These are phyloP conservation scores for Penicillium concentricum DNA, from an alignment of 2,329 filamentous ascomycete species.

Conservation along the genomic window DNA sequence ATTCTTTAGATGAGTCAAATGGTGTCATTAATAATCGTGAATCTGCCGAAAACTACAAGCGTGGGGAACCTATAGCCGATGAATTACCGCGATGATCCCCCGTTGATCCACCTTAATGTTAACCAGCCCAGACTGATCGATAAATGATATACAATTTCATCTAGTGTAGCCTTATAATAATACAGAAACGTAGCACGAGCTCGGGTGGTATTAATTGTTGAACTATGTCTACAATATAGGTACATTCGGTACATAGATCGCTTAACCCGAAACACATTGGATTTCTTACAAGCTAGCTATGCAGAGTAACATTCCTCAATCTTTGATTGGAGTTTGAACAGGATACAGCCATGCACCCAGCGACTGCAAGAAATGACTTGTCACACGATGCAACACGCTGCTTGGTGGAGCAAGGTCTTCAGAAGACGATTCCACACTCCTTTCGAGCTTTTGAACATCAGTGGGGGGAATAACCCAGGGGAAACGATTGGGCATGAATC, in stretches of 20 bases:
- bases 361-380: neutral
- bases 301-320: neutral
- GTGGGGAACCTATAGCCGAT: slow-evolving; percentile 13
- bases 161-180: neutral
- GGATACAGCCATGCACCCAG: neutral
- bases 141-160: no score
- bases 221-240: neutral
- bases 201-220: neutral
- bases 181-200: neutral
- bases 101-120: neutral
- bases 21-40: slow-evolving; percentile 13
- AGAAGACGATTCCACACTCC: neutral
- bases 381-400: neutral
- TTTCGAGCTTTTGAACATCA: neutral
- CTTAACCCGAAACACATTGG: neutral
- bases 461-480: neutral
- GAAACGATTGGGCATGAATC: neutral
- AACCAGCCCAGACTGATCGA: neutral
- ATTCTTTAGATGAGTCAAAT: neutral
- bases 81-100: slow-evolving; percentile 7
- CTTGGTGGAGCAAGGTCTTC: neutral
- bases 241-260: neutral
- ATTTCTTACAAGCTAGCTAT: neutral
- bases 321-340: neutral
- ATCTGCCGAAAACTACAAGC: slow-evolving; percentile 19